Evolutionary conservation across 1,284 basidiomycete genomes (phyloP), one percentile per base, ranked within the genome.

Genomic region (Cutaneotrichosporon sp.): DNA sequence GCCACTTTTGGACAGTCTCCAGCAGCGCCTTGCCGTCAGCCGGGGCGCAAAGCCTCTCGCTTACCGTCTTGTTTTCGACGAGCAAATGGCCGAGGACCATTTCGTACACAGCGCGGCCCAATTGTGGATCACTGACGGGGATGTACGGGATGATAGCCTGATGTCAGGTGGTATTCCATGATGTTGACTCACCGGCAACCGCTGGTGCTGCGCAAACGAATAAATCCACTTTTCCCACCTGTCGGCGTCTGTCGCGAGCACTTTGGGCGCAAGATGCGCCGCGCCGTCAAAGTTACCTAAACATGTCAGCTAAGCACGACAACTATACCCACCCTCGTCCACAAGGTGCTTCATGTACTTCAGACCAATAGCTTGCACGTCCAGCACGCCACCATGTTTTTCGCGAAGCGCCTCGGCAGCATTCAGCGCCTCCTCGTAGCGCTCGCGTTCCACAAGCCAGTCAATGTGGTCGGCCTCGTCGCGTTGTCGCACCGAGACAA

Each of bases 141-240:
- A 97, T 83, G 65, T 83, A 86, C 0, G 93, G 93, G 43, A 97
- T 91, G 55, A 97, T 88, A 4, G 83, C 79, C 85, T 92, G 64
- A 15, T 2, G 56, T 58, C 42, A 14, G 49, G 18, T 23, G 14
- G 14, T 8, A 4, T 23, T 23, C 12, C 4, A 34, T 30, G 23
- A 38, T 17, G 42, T 10, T 8, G 37, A 67, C 78, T 46, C 57
- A 89, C 89, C 65, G 87, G 83, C 17, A 97, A 77, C 56, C 90
- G 84, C 33, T 83, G 81, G 63, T 86, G 84, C 70, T 93, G 85
- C 0, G 88, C 87, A 68, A 96, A 97, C 9, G 84, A 77, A 67
- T 96, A 94, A 69, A 97, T 88, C 87, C 89, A 96, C 65, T 88
- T 84, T 70, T 97, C 93, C 96, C 96, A 99, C 15, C 83, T 81